Evolutionary conservation across 768 basidiomycete species (phyloP).

Genomic region (Omphalotus guepiniiformis): DNA sequence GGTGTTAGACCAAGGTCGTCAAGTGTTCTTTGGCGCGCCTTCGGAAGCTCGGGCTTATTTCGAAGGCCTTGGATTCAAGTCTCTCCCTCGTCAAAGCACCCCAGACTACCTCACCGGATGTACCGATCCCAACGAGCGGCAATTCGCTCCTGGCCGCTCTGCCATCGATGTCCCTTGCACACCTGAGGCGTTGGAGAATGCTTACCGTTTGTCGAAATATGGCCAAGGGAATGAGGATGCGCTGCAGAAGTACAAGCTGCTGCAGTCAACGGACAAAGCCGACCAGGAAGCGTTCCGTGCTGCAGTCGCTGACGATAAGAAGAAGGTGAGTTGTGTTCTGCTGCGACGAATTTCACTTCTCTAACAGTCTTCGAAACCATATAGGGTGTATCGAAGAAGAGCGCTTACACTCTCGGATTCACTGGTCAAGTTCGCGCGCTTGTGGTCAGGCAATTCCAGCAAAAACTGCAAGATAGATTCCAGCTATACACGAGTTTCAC

Average conservation of each 20-base stretch:
- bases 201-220: conserved; percentile 50
- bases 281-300: conserved; percentile 77
- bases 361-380: too few relatives aligned
- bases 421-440: conserved; percentile 68
- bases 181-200: conserved; percentile 61
- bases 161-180: conserved; percentile 59
- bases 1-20: conserved; percentile 75
- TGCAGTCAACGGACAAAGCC: conserved; percentile 54
- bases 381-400: conserved; percentile 74
- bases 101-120: conserved; percentile 84
- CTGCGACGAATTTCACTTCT: too few relatives aligned
- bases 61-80: conserved; percentile 63
- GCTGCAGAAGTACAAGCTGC: conserved; percentile 50
- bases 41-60: conserved; percentile 77
- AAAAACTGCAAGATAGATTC: conserved; percentile 71
- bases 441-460: conserved; percentile 68
- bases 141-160: conserved; percentile 61
- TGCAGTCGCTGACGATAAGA: conserved; percentile 74
- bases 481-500: conserved; percentile 69
- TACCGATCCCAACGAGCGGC: conserved; percentile 84
- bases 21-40: conserved; percentile 77
- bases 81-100: conserved; percentile 79
- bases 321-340: too few relatives aligned
- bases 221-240: conserved; percentile 38
- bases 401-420: conserved; percentile 82